Evolutionary conservation across 2,329 filamentous ascomycete species (phyloP).

Genomic region (Ophiognomonia clavigignenti-juglandacearum): DNA sequence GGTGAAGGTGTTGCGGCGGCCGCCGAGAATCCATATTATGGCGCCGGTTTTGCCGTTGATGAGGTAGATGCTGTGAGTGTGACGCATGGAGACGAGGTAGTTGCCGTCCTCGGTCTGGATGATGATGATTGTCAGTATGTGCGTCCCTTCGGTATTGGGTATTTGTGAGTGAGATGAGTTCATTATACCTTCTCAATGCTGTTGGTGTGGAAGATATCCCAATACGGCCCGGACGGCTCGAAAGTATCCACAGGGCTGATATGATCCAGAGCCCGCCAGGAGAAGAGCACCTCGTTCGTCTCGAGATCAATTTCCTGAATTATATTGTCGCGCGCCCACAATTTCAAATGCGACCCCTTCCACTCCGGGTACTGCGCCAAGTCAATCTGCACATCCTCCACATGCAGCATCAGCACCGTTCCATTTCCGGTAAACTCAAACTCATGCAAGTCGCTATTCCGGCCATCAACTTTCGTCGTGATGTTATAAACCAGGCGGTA

Average conservation of each 20-base stretch:
- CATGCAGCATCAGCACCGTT: slow-evolving; percentile 36
- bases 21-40: slow-evolving; percentile 31
- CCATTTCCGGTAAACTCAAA: slow-evolving; percentile 35
- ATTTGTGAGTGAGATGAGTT: not conserved
- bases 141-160: not conserved
- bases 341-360: slow-evolving; percentile 28
- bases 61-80: slow-evolving; percentile 25
- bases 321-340: slow-evolving; percentile 21
- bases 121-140: slow-evolving; percentile 21
- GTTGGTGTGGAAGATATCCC: slow-evolving; percentile 35
- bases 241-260: slow-evolving; percentile 18
- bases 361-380: slow-evolving; percentile 14
- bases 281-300: slow-evolving; percentile 31
- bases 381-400: slow-evolving; percentile 23
- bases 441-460: slow-evolving; percentile 34
- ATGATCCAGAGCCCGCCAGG: slow-evolving; percentile 30
- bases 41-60: slow-evolving; percentile 27
- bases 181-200: slow-evolving; percentile 24
- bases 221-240: slow-evolving; percentile 22
- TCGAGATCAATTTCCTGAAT: slow-evolving; percentile 32
- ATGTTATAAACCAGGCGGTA: slow-evolving; percentile 29
- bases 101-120: slow-evolving; percentile 35
- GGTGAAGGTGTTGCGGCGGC: slow-evolving; percentile 28
- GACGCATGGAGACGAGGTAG: slow-evolving; percentile 31
- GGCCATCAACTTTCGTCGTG: not conserved